Conservation (phyloP, 148 eudicot species). For the Rhododendron vialii region DNA sequence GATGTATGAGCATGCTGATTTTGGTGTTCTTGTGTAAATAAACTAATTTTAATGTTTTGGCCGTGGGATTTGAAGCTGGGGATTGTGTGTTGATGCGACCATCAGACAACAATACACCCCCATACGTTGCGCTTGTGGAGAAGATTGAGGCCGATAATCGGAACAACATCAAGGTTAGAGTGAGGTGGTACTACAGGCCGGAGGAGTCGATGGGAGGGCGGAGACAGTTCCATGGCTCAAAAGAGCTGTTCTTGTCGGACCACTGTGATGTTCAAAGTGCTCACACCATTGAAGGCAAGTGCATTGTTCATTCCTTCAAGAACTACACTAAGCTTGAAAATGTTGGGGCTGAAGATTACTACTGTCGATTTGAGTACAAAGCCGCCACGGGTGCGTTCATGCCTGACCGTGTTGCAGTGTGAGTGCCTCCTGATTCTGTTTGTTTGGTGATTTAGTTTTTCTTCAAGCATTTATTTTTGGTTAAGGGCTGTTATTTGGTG, state of each 20-base stretch:
- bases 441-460: neutral
- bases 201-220: constrained; percentile 39
- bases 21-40: neutral
- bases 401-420: constrained; percentile 38
- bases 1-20: constrained; percentile 19
- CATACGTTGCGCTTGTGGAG: constrained; percentile 41
- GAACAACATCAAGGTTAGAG: constrained; percentile 29
- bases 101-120: constrained; percentile 22
- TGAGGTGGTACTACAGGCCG: constrained; percentile 40
- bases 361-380: constrained; percentile 36
- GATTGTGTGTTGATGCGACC: constrained; percentile 39
- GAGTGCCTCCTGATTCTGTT: constrained; percentile 13
- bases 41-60: neutral
- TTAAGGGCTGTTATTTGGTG: neutral
- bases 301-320: constrained; percentile 38
- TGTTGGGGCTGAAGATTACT: constrained; percentile 42
- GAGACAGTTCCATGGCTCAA: constrained; percentile 36
- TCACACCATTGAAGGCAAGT: constrained; percentile 33
- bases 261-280: constrained; percentile 40
- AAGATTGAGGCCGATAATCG: constrained; percentile 34
- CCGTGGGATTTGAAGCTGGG: constrained; percentile 26
- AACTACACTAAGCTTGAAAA: constrained; percentile 41
- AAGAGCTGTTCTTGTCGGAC: constrained; percentile 39
- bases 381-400: constrained; percentile 33
- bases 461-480: neutral